Evolutionary conservation across 2,329 filamentous ascomycete genomes (phyloP), one percentile per base, ranked within the genome.

Genomic region (Pezicula radicicola): DNA sequence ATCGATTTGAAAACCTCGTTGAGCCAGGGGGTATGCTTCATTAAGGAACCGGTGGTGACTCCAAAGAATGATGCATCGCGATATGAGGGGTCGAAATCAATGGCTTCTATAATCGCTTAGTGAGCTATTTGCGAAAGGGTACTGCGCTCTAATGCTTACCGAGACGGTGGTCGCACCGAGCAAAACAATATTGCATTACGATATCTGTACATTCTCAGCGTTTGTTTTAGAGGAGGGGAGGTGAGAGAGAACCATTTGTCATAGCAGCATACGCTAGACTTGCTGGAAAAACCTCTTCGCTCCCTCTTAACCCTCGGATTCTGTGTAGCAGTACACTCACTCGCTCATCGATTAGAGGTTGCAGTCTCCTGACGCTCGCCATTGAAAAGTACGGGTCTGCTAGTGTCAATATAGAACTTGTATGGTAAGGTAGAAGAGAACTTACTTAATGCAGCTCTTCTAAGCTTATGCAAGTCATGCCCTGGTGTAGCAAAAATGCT

Each of bases 101-200:
- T 19, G 1, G 50, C 43, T 47, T 57, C 57, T 46, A 55, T 16
- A 49, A 43, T 36, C 41, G 18, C 25, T 37, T 30, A 27, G 41
- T 27, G 3, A 13, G 21, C 41, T 33, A 10, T 10, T 33, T 33
- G 12, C 12, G 30, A 33, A 33, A 33, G 30, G 7, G 30, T 3
- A 13, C 12, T 33, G 10, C 2, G 44, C 15, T 46, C 19, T n/a
- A 16, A 43, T 19, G 12, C 18, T 28, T 46, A 50, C 42, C 40
- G 41, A 50, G 9, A 13, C 30, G 30, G 39, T 50, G 33, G 37
- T 58, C 43, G 37, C 27, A 48, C 6, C 47, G 42, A 12, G 40
- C 63, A 40, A 60, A 66, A 46, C 49, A 56, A 48, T 64, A 65
- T 42, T 60, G 51, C 33, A 56, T 60, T 25, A 63, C 59, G 15